Base-by-base conservation (phyloP, 331 rosid species). In the Dryas integrifolia region DNA sequence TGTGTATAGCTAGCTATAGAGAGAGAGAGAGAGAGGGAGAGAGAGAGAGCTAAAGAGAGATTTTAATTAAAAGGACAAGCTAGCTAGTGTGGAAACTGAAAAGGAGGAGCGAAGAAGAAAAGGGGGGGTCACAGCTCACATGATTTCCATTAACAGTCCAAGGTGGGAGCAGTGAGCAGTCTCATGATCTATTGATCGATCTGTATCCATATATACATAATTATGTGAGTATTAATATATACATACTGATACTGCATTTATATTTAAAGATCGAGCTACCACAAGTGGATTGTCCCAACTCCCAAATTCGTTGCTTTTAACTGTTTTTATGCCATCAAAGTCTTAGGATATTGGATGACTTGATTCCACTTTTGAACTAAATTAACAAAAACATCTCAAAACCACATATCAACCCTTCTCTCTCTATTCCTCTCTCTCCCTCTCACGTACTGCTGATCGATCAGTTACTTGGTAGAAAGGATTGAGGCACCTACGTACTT, bases 111-210 rank as follows among this genome's bases (percentile, higher is more conserved):
- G 11, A 61, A 35, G 10, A 26, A 44, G 65, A 49, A 82, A 66
- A 76, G 78, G 38, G 78, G 78, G 53, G 75, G 15, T 38, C 35
- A 76, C 69, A 77, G 41, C 40, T 80, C 85, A 84, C 87, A 84
- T 77, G 82, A 80, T 77, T 66, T 84, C 73, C 76, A 26, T 26
- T 26, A 76, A 81, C 75, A 73, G 6, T 44, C 74, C 52, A 41
- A 43, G 24, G 30, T 26, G 30, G 55, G 30, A 43, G 74, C 51
- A 77, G 85, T 82, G 30, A 81, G 73, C 53, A 80, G 78, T 82
- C 88, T 83, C 90, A 87, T 88, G 96, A 91, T 80, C 76, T 72
- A 76, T 70, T 82, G 80, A 82, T 84, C 81, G 86, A 86, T 84
- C 88, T 84, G 82, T 79, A 76, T 76, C 88, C 90, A 82, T 87